Percentiles rank a stretch among this genome's conserved stretches.
These are phyloP conservation scores for Lactifluus subvellereus DNA, from an alignment of 768 basidiomycete genomes.

Conservation along the genomic window DNA sequence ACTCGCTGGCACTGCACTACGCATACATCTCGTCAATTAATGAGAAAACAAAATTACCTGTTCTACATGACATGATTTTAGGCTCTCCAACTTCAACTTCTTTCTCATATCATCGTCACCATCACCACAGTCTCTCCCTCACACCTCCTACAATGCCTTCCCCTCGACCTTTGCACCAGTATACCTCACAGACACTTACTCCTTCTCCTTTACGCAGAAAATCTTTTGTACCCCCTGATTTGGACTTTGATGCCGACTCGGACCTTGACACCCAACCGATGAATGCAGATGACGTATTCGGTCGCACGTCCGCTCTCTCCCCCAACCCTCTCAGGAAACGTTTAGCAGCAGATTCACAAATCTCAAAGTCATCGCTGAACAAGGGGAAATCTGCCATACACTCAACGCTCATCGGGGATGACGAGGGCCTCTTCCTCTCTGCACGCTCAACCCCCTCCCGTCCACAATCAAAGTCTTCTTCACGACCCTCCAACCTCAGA, in stretches of 20 bases:
- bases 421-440: slow-evolving; percentile 23
- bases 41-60: background rate
- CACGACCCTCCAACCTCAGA: slow-evolving; percentile 7
- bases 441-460: slow-evolving; percentile 3
- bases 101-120: background rate
- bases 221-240: slow-evolving; percentile 15
- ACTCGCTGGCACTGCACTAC: background rate
- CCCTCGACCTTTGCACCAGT: slow-evolving; percentile 9
- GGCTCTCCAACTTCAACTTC: background rate
- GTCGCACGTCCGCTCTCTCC: slow-evolving; percentile 9
- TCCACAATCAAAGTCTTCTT: slow-evolving; percentile 3
- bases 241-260: slow-evolving; percentile 13
- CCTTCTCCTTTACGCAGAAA: slow-evolving; percentile 24
- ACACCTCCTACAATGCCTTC: slow-evolving; percentile 8
- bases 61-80: slow-evolving; percentile 8
- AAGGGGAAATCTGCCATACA: slow-evolving; percentile 1
- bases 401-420: slow-evolving; percentile 16
- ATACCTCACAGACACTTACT: slow-evolving; percentile 17
- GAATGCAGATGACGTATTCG: slow-evolving; percentile 18
- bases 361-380: background rate
- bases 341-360: background rate
- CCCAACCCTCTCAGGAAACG: background rate
- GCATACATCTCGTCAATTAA: background rate
- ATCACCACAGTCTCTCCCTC: background rate
- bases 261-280: slow-evolving; percentile 13